phyloP scores from a whole-genome alignment of 305 asterid species.

The Fraxinus xanthoxyloides region DNA sequence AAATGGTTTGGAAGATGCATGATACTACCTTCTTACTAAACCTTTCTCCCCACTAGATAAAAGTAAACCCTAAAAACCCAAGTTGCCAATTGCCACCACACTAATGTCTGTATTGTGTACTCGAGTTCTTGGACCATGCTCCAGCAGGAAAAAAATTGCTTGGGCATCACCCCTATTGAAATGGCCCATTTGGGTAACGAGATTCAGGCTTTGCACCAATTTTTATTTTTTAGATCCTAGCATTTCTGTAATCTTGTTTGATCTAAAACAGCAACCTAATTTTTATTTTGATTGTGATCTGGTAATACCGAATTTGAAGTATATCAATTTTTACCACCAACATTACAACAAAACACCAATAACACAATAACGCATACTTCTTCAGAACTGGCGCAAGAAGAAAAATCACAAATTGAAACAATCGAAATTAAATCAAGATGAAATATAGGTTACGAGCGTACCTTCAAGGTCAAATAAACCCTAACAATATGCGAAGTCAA shows the following conservation, averaged over 20 bases:
- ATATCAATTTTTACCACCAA: background rate
- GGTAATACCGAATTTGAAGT: background rate
- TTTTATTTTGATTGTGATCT: background rate
- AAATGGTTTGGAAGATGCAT: background rate
- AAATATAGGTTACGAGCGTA: slow-evolving; percentile 23
- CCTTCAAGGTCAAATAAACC: slow-evolving; percentile 83
- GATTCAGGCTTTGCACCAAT: background rate
- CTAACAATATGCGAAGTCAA: slow-evolving; percentile 89
- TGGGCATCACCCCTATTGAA: background rate
- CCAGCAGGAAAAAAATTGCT: background rate
- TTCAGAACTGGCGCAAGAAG: background rate
- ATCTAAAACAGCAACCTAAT: background rate
- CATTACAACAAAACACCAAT: background rate
- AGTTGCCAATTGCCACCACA: background rate
- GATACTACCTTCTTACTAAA: background rate
- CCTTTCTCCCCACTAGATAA: background rate
- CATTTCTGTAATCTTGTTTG: background rate
- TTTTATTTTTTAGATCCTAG: background rate
- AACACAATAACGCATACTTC: background rate
- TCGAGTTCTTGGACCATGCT: background rate
- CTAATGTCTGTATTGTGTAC: background rate
- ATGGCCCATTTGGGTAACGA: background rate
- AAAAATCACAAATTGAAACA: background rate
- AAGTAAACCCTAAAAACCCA: background rate
- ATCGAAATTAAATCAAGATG: slow-evolving; percentile 3